Evolutionary conservation across 257 asterid genomes (phyloP).

Genomic region (Gentiana dahurica): DNA sequence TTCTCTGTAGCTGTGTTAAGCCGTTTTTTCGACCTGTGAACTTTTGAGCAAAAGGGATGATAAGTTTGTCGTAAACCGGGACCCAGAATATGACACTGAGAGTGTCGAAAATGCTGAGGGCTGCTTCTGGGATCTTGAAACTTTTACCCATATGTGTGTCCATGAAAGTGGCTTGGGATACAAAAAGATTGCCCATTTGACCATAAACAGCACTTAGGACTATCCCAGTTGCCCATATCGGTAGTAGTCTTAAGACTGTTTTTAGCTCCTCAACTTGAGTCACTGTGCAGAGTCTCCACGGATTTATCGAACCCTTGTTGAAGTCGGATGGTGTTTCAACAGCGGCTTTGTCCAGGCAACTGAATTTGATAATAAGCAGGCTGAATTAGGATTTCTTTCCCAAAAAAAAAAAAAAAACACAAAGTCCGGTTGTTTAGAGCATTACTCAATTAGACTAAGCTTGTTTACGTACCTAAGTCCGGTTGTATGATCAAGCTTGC

Average conservation of each 20-base stretch:
- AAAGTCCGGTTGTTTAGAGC: not conserved
- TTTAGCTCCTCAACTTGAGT: slow-evolving; percentile 33
- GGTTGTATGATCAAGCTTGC: slow-evolving; percentile 28
- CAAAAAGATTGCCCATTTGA: slow-evolving; percentile 32
- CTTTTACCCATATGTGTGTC: slow-evolving; percentile 16
- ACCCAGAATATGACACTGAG: slow-evolving; percentile 38
- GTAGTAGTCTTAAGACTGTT: slow-evolving; percentile 20
- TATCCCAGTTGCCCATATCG: slow-evolving; percentile 32
- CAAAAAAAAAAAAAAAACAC: not conserved
- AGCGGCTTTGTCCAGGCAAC: slow-evolving; percentile 36
- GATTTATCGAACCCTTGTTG: slow-evolving; percentile 4
- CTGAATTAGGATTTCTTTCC: not conserved
- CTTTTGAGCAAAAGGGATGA: slow-evolving; percentile 20
- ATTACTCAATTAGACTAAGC: too few species aligned
- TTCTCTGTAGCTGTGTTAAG: slow-evolving; percentile 23
- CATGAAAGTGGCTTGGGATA: slow-evolving; percentile 27
- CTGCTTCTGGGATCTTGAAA: slow-evolving; percentile 29
- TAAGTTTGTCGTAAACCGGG: slow-evolving; percentile 27
- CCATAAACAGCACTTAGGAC: slow-evolving; percentile 23
- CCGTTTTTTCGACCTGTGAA: slow-evolving; percentile 24
- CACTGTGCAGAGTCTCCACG: slow-evolving; percentile 31
- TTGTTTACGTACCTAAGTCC: slow-evolving; percentile 13
- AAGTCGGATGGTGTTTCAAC: slow-evolving; percentile 17
- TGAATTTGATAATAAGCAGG: slow-evolving; percentile 1
- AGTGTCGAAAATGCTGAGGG: slow-evolving; percentile 28